phyloP scores from a whole-genome alignment of 495 filamentous ascomycete species.

The Tuber brumale region DNA sequence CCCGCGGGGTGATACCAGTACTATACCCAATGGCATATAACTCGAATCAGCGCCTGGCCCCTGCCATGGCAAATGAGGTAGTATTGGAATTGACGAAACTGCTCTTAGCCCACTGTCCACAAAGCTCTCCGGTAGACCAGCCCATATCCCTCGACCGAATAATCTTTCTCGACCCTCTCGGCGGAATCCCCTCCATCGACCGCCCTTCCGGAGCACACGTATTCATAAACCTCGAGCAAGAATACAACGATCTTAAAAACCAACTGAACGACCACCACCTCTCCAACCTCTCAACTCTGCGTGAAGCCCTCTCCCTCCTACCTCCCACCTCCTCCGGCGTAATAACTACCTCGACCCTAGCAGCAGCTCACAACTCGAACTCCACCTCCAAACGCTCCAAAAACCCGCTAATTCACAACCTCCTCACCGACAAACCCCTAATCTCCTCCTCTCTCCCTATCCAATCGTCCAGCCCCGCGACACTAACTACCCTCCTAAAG shows the following conservation, averaged over 20 bases:
- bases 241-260: constrained; percentile 60
- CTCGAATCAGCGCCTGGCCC: constrained; percentile 51
- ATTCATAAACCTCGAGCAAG: constrained; percentile 93
- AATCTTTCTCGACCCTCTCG: constrained; percentile 80
- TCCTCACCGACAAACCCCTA: constrained; percentile 88
- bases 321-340: constrained; percentile 78
- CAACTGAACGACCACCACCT: constrained; percentile 56
- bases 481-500: constrained; percentile 75
- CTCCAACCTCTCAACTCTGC: constrained; percentile 66
- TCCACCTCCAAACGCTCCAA: constrained; percentile 66
- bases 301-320: constrained; percentile 63
- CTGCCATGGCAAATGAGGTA: constrained; percentile 58
- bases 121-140: constrained; percentile 12
- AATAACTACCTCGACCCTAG: constrained; percentile 78
- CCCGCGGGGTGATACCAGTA: constrained; percentile 70
- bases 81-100: constrained; percentile 66
- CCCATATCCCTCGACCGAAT: constrained; percentile 66
- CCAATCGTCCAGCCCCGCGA: constrained; percentile 43
- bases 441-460: constrained; percentile 83
- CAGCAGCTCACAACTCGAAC: constrained; percentile 52
- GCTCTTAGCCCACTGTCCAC: constrained; percentile 47
- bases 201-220: constrained; percentile 67
- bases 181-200: constrained; percentile 71
- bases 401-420: constrained; percentile 93
- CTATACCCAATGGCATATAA: constrained; percentile 65